Base-by-base conservation (phyloP, 2,329 filamentous ascomycete species). In the Colletotrichum liaoningense region DNA sequence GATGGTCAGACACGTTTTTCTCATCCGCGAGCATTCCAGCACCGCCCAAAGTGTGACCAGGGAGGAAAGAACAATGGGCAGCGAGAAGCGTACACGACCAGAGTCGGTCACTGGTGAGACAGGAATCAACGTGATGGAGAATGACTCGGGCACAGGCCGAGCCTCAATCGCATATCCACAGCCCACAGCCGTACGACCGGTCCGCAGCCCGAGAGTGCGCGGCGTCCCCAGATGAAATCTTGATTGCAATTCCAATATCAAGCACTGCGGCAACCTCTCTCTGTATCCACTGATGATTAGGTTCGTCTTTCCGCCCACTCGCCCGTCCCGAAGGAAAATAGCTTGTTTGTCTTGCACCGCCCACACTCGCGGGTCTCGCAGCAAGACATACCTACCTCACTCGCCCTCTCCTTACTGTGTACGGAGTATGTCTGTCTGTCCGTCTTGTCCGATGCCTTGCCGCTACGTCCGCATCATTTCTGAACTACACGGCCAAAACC, bases 121-220 rank as follows among this genome's bases (percentile, higher is more conserved):
- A 49, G 42, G 19, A 22, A 22, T 19, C 38, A 4, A 19, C 38
- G 3, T 49, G 42, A 49, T 22, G n/a, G 28, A 38, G 14, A n/a
- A 35, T 65, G 60, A 70, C 66, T 70, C 70, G 70, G 70, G 55
- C 55, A 56, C 30, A 49, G 33, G 55, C 70, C 60, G 46, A 73
- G 35, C n/a, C 33, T 63, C 33, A 28, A 16, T 63, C 4, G 33
- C 33, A 33, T 8, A 35, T 26, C 22, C 58, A 19, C 38, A 12
- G 55, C 42, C 67, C 24, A 30, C 57, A 22, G 12, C 30, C 19
- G 7, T 19, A 46, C 16, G 42, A 46, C 42, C 42, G 19, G 42
- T 19, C 42, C 42, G 42, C 42, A 49, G 42, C 42, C 42, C 8
- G 42, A 8, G 42, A 19, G 42, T 49, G 19, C 42, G 42, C 42